These are phyloP conservation scores for Hyphodiscus sp. DNA, from an alignment of 2,329 filamentous ascomycete species.

Conservation along the genomic window DNA sequence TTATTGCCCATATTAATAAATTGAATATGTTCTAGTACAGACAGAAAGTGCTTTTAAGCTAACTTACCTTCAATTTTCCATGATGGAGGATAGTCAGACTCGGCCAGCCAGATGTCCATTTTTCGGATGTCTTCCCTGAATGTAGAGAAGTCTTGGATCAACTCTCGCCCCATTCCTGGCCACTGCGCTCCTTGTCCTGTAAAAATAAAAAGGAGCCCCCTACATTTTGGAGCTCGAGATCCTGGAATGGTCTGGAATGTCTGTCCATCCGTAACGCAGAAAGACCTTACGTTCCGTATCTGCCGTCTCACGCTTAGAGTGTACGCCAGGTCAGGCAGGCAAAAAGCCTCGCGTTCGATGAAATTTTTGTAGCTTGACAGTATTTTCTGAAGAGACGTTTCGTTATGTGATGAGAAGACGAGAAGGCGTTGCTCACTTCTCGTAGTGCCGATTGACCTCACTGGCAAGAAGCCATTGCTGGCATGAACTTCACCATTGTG, in stretches of 20 bases:
- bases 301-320: not conserved
- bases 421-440: not conserved
- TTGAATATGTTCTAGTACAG: too few relatives aligned
- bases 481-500: not conserved
- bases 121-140: not conserved
- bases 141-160: not conserved
- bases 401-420: not conserved
- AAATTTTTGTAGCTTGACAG: not conserved
- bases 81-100: not conserved
- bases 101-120: not conserved
- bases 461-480: not conserved
- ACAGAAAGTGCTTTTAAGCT: too few relatives aligned
- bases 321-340: constrained; percentile 1
- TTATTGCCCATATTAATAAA: too few relatives aligned
- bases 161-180: constrained; percentile 11
- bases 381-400: not conserved
- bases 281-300: too few relatives aligned
- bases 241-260: not conserved
- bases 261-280: not conserved
- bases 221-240: not conserved
- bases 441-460: too few relatives aligned
- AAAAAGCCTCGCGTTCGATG: not conserved
- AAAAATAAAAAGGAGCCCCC: constrained; percentile 7
- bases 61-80: not conserved
- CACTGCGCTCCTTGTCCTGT: constrained; percentile 14